Evolutionary conservation across 2,329 filamentous ascomycete species (phyloP).

Genomic region (Sclerotinia minor): DNA sequence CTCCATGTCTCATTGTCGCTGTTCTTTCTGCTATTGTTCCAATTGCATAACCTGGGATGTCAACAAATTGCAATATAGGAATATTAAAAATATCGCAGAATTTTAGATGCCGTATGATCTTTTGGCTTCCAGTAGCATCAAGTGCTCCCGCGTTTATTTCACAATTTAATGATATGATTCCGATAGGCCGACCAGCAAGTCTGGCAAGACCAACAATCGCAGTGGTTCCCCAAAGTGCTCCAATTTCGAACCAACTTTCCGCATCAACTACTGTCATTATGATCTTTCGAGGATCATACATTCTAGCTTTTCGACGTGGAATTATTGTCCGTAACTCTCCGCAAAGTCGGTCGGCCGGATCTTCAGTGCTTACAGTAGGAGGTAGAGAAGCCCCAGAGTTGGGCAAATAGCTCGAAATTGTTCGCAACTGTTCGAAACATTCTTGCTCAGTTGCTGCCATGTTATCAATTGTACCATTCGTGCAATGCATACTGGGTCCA

Average conservation of each 20-base stretch:
- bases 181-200: constrained; percentile 56
- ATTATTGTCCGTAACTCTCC: constrained; percentile 55
- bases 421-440: constrained; percentile 61
- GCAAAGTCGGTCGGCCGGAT: constrained; percentile 52
- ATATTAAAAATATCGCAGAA: constrained; percentile 66
- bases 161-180: constrained; percentile 60
- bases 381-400: constrained; percentile 57
- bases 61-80: constrained; percentile 63
- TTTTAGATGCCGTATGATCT: constrained; percentile 60
- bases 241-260: constrained; percentile 63
- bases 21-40: constrained; percentile 62
- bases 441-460: constrained; percentile 59
- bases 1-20: constrained; percentile 65
- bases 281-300: constrained; percentile 60
- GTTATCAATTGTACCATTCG: constrained; percentile 67
- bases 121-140: constrained; percentile 61
- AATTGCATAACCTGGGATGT: constrained; percentile 63
- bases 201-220: constrained; percentile 61
- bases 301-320: constrained; percentile 56
- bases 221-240: constrained; percentile 61
- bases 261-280: constrained; percentile 58
- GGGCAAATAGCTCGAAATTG: constrained; percentile 57
- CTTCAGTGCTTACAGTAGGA: constrained; percentile 49
- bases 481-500: constrained; percentile 61
- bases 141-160: constrained; percentile 62